Evolutionary conservation across 176 grass and related monocot genomes (phyloP).

Genomic region (Oryza punctata): DNA sequence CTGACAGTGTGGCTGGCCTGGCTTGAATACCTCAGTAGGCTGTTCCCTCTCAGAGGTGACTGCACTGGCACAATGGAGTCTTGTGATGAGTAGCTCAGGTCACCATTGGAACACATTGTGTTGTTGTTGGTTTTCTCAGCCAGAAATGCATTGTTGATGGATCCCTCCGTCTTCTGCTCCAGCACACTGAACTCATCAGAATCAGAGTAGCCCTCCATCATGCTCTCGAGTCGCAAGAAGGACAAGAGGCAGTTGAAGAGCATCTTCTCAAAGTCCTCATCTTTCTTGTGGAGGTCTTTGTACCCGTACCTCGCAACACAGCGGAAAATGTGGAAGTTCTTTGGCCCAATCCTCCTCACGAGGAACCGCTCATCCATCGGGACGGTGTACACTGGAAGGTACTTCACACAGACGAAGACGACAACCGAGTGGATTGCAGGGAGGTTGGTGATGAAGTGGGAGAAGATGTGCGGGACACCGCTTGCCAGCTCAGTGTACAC

Average conservation of each 20-base stretch:
- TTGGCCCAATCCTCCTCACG: conserved; percentile 84
- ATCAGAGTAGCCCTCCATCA: conserved; percentile 95
- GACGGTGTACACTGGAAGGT: conserved; percentile 93
- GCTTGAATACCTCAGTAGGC: conserved; percentile 28
- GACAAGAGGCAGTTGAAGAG: conserved; percentile 63
- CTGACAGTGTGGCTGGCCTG: conserved; percentile 49
- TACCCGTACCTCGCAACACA: conserved; percentile 91
- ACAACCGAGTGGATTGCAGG: conserved; percentile 95
- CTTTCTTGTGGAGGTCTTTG: conserved; percentile 91
- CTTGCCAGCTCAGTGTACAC: conserved; percentile 97
- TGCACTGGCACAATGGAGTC: conserved; percentile 68
- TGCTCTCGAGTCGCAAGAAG: conserved; percentile 80
- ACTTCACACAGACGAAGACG: conserved; percentile 93
- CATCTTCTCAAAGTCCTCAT: conserved; percentile 92
- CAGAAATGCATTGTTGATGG: conserved; percentile 21
- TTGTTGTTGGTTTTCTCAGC: conserved; percentile 39
- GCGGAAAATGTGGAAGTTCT: conserved; percentile 93
- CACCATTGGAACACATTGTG: conserved; percentile 48
- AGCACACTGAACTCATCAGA: conserved; percentile 68
- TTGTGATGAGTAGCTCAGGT: conserved; percentile 63
- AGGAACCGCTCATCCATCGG: conserved; percentile 84
- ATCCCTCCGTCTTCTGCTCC: conserved; percentile 3
- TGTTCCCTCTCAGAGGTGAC: conserved; percentile 28
- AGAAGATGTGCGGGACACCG: conserved; percentile 90
- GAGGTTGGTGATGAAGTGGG: conserved; percentile 97